Evolutionary conservation across 2,329 filamentous ascomycete genomes (phyloP), one percentile per base, ranked within the genome.

Genomic region (Cercospora sp.): DNA sequence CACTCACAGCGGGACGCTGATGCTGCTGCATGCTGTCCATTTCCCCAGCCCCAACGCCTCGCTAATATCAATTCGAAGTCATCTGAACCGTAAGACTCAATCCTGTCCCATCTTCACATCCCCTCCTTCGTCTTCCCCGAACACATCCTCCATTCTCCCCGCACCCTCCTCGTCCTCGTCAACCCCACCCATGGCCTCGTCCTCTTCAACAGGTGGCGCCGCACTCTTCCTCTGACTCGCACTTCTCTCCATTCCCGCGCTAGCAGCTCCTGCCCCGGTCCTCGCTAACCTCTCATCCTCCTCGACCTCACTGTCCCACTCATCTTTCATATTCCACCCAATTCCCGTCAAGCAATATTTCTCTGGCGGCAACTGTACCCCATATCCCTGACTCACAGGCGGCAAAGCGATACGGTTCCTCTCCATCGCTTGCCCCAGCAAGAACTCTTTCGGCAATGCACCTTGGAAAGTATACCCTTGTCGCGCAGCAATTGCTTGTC

Each of bases 391-490:
- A 70, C 86, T 83, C n/a, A 87, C 83, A 72, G 83, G 80, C 49
- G 85, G 85, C 70, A 93, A 80, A 1, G 85, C 86, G 30, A 90
- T 83, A 74, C 87, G 87, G 80, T 93, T 93, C 71, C 89, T 82
- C 76, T 91, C 88, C 70, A 85, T 83, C 12, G 91, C 91, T n/a
- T 93, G 82, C 77, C 93, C 90, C 66, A 89, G 81, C 82, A 94
- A 84, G 79, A 91, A 93, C 72, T 94, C 91, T 77, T 94, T 94
- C 0, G 87, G 86, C 82, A 75, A 85, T 83, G 70, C 86, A 80
- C 70, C 86, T 82, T 85, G 83, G 80, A 93, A 93, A 77, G 91
- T 89, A 77, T 89, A 90, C 32, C 88, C 86, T 53, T 91, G 83
- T 3, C 91, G 84, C 58, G 86, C 87, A 4, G 87, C 86, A 66